Evolutionary conservation across 2,329 filamentous ascomycete genomes (phyloP).

Genomic region (Cladophialophora carrionii): DNA sequence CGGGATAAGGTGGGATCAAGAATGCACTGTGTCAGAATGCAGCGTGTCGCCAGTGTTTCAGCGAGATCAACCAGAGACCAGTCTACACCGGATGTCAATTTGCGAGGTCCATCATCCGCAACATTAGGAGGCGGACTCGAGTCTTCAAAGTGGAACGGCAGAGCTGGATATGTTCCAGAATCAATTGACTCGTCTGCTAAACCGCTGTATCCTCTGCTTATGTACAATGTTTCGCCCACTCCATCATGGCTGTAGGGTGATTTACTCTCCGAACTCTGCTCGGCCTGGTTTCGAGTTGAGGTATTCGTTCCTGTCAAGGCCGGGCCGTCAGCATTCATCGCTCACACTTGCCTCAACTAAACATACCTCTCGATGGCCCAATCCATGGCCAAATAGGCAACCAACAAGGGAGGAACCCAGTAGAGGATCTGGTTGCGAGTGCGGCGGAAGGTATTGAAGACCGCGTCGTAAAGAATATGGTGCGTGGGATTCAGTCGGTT

Average conservation of each 20-base stretch:
- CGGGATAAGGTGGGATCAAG: constrained; percentile 31
- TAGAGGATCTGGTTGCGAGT: constrained; percentile 86
- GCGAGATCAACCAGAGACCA: not conserved
- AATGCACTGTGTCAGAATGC: not conserved
- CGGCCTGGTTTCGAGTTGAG: constrained; percentile 55
- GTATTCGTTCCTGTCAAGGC: constrained; percentile 52
- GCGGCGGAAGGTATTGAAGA: constrained; percentile 95
- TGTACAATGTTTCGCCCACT: constrained; percentile 27
- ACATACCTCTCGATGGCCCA: constrained; percentile 90
- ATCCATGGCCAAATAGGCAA: constrained; percentile 79
- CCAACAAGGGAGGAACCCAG: constrained; percentile 76
- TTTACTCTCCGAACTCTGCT: constrained; percentile 19
- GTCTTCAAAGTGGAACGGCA: not conserved
- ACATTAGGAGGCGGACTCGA: not conserved
- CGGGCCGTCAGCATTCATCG: constrained; percentile 30
- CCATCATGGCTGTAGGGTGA: constrained; percentile 3
- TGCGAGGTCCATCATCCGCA: not conserved
- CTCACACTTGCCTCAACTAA: not conserved
- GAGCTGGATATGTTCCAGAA: not conserved
- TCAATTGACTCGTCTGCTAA: constrained; percentile 12
- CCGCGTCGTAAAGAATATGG: constrained; percentile 73
- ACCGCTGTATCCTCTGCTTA: constrained; percentile 25
- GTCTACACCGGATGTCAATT: not conserved
- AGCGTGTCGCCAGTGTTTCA: not conserved
- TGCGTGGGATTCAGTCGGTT: constrained; percentile 91